Percentiles rank a stretch among this genome's conserved stretches.
Conservation (phyloP, 140 eudicot genomes). For the Stevia rebaudiana region DNA sequence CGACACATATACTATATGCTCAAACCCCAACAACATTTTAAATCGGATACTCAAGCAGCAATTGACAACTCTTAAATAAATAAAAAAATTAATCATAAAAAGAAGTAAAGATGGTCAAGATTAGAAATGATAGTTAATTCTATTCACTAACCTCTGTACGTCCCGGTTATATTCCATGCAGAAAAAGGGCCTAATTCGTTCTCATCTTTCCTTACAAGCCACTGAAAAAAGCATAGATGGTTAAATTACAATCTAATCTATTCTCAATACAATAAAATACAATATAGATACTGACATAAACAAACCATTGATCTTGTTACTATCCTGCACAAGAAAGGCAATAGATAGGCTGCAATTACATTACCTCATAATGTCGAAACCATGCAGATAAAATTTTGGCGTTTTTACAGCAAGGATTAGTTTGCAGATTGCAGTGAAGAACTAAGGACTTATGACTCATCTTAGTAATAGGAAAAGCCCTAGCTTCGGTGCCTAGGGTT, state of each 20-base stretch:
- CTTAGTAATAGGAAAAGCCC: no score
- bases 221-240: slow-evolving; percentile 48
- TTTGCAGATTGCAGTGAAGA: background rate
- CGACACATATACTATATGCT: background rate
- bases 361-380: background rate
- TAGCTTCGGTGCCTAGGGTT: no score
- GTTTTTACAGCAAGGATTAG: background rate
- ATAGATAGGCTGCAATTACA: background rate
- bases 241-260: background rate
- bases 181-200: slow-evolving; percentile 64
- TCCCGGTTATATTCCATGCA: slow-evolving; percentile 92
- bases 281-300: background rate
- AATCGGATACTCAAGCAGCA: background rate
- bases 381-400: background rate
- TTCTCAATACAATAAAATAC: background rate
- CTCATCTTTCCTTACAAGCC: slow-evolving; percentile 91
- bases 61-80: background rate
- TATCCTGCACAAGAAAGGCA: background rate
- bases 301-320: background rate
- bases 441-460: background rate
- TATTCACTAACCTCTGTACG: slow-evolving; percentile 69
- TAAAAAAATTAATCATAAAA: background rate
- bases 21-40: background rate
- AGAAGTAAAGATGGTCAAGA: background rate
- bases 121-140: background rate